These are phyloP conservation scores for Lactifluus echinatus DNA, from an alignment of 768 basidiomycete species.

Conservation along the genomic window DNA sequence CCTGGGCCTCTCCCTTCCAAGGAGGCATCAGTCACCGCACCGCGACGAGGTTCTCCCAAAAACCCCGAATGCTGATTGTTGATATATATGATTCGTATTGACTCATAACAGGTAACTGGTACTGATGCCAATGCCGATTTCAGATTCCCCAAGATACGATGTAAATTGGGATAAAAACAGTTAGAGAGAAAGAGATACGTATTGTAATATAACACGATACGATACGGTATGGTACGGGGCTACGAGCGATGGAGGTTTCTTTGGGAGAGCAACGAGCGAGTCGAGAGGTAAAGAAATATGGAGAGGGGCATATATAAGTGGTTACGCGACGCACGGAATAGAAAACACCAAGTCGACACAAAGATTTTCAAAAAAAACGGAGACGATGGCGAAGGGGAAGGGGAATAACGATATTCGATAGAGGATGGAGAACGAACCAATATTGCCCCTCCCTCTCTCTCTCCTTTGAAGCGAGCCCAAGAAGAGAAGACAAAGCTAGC, in stretches of 20 bases:
- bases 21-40: no score
- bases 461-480: conserved; percentile 2
- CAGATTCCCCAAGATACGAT: background rate
- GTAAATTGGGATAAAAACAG: background rate
- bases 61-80: no score
- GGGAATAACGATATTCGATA: conserved; percentile 20
- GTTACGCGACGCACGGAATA: conserved; percentile 1
- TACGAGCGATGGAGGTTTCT: conserved; percentile 6
- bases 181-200: conserved; percentile 9
- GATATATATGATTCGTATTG: no score
- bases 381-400: conserved; percentile 11
- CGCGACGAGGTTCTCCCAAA: no score
- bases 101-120: no score
- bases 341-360: conserved; percentile 1
- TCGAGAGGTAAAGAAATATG: conserved; percentile 2
- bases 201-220: conserved; percentile 17
- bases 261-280: conserved; percentile 9
- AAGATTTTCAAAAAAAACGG: background rate
- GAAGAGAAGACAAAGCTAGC: conserved; percentile 4
- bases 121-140: no score
- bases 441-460: conserved; percentile 5
- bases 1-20: no score
- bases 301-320: conserved; percentile 8
- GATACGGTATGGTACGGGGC: conserved; percentile 7
- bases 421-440: conserved; percentile 14